A percentile compares a stretch with the other conserved stretches of the same genome.
Evolutionary conservation across 1,284 basidiomycete genomes (phyloP).

Genomic region (Fomes fomentarius): DNA sequence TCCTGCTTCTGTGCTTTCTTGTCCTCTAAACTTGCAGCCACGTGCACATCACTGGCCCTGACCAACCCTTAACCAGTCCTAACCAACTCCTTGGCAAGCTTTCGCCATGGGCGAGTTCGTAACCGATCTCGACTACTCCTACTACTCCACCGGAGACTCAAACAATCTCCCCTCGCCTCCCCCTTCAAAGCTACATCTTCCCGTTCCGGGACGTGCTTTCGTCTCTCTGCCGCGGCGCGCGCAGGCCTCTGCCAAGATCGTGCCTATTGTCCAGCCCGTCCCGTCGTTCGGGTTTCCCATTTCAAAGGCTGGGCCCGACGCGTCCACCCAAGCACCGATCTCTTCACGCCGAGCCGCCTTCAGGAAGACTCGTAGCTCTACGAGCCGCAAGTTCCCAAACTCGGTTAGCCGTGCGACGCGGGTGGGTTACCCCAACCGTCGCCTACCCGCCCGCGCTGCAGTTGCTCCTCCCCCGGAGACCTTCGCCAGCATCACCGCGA

Average conservation of each 20-base stretch:
- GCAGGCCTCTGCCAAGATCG: too few relatives aligned
- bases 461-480: background rate
- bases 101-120: constrained; percentile 3
- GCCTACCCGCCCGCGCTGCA: background rate
- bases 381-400: too few relatives aligned
- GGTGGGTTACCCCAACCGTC: background rate
- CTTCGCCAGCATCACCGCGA: constrained; percentile 7
- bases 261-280: background rate
- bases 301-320: background rate
- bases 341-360: too few relatives aligned
- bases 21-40: too few relatives aligned
- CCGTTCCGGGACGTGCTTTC: background rate
- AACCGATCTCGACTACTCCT: constrained; percentile 4
- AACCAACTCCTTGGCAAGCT: background rate
- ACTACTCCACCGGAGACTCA: background rate
- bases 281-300: background rate
- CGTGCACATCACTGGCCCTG: too few relatives aligned
- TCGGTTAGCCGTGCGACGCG: background rate
- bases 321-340: background rate
- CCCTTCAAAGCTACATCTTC: background rate
- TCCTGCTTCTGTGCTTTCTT: too few relatives aligned
- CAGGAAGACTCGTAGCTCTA: too few relatives aligned
- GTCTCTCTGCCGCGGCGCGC: background rate
- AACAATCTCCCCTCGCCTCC: background rate
- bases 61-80: too few relatives aligned